A percentile compares a stretch with the other conserved stretches of the same genome.
Conservation (phyloP, 768 basidiomycete genomes). For the Russula olivacea region DNA sequence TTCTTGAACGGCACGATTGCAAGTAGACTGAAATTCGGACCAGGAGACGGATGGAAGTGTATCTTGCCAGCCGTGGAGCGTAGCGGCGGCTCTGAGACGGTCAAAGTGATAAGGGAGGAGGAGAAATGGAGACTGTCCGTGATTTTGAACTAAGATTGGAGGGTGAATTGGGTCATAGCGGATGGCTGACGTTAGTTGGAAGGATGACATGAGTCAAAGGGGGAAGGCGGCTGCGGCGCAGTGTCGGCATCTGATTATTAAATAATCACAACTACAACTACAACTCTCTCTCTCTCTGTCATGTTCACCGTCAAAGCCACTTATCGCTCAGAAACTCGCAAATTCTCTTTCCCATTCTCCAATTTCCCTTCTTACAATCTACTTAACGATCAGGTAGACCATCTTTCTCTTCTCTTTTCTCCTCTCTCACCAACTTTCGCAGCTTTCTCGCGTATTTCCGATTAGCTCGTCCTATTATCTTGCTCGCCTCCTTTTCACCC, state of each 20-base stretch:
- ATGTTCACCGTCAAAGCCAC: slow-evolving; percentile 81
- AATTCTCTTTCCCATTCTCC: slow-evolving; percentile 49
- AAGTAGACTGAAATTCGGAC: slow-evolving; percentile 38
- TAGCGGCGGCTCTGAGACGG: slow-evolving; percentile 49
- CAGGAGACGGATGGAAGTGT: slow-evolving; percentile 37
- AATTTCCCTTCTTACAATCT: slow-evolving; percentile 60
- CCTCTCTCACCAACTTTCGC: slow-evolving; percentile 10
- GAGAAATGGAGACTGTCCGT: slow-evolving; percentile 51
- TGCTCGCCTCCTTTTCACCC: slow-evolving; percentile 64
- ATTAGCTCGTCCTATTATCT: slow-evolving; percentile 54
- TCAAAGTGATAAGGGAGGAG: slow-evolving; percentile 55
- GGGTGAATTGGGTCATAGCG: slow-evolving; percentile 46
- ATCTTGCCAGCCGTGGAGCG: slow-evolving; percentile 46
- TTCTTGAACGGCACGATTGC: slow-evolving; percentile 39
- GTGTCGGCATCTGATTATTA: neutral
- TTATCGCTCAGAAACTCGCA: slow-evolving; percentile 63
- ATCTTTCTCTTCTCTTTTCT: neutral
- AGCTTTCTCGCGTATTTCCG: slow-evolving; percentile 71
- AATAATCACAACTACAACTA: neutral
- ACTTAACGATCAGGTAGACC: slow-evolving; percentile 52
- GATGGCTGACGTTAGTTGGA: slow-evolving; percentile 46
- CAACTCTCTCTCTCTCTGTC: slow-evolving; percentile 24
- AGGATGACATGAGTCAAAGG: slow-evolving; percentile 9
- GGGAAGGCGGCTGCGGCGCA: neutral
- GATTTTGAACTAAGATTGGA: too few relatives aligned